phyloP scores from a whole-genome alignment of 805 yeast species.

The Saccharomycopsis fodiens region DNA sequence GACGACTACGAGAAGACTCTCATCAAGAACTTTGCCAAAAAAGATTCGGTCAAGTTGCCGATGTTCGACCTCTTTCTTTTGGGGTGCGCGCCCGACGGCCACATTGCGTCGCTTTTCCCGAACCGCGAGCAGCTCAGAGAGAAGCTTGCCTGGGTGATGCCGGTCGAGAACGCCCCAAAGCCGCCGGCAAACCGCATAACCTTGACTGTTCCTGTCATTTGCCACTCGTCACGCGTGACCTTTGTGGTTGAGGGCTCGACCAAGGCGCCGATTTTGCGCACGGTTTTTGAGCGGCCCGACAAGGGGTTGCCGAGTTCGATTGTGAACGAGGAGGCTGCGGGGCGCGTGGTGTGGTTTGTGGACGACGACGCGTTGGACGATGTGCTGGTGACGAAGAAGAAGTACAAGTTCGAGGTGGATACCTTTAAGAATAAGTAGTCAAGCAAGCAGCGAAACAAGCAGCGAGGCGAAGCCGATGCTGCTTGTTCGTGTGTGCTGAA shows the following conservation, averaged over 20 bases:
- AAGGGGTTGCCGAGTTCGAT: slow-evolving; percentile 91
- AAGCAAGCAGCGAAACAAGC: too few species aligned
- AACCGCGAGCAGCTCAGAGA: slow-evolving; percentile 84
- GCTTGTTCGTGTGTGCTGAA: too few species aligned
- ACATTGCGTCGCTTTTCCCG: slow-evolving; percentile 94
- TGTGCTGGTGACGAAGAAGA: slow-evolving; percentile 34
- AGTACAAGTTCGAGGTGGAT: slow-evolving; percentile 20
- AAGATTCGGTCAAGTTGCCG: slow-evolving; percentile 93
- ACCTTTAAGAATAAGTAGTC: slow-evolving; percentile 15
- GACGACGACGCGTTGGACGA: slow-evolving; percentile 88
- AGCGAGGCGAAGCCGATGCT: too few species aligned
- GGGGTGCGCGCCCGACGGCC: slow-evolving; percentile 99
- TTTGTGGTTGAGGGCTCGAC: slow-evolving; percentile 96
- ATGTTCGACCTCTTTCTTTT: slow-evolving; percentile 84
- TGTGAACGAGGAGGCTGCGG: slow-evolving; percentile 95
- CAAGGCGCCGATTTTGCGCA: slow-evolving; percentile 85
- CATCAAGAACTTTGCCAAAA: slow-evolving; percentile 87
- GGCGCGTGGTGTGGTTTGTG: slow-evolving; percentile 94
- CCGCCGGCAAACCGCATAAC: slow-evolving; percentile 85
- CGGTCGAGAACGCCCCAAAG: slow-evolving; percentile 84
- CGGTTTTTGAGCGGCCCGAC: slow-evolving; percentile 94
- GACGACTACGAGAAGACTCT: slow-evolving; percentile 84
- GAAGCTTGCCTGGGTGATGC: slow-evolving; percentile 89
- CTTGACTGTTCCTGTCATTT: slow-evolving; percentile 86
- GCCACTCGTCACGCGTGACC: slow-evolving; percentile 87